Evolutionary conservation across 805 yeast genomes (phyloP).

Genomic region (Monosporozyma solicola): DNA sequence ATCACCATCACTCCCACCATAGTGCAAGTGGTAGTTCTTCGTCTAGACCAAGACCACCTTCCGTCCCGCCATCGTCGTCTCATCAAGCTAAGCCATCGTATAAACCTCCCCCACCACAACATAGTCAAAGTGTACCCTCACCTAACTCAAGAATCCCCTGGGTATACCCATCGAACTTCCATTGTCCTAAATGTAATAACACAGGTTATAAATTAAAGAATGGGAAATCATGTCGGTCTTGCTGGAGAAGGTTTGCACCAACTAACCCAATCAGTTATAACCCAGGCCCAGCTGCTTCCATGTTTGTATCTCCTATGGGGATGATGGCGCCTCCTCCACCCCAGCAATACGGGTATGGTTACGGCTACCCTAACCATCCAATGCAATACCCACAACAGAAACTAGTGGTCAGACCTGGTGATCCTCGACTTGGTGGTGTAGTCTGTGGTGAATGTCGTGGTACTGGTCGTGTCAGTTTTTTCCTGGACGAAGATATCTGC

Average conservation of each 20-base stretch:
- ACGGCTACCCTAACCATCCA: slow-evolving; percentile 15
- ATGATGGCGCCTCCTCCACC: neutral
- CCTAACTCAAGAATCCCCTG: slow-evolving; percentile 39
- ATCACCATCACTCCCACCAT: neutral
- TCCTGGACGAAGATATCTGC: slow-evolving; percentile 56
- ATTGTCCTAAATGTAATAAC: slow-evolving; percentile 63
- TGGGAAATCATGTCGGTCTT: slow-evolving; percentile 57
- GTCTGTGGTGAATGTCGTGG: slow-evolving; percentile 70
- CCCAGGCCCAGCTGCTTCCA: neutral
- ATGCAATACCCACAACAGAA: slow-evolving; percentile 15
- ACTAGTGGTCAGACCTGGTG: slow-evolving; percentile 59
- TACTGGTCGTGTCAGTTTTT: slow-evolving; percentile 43
- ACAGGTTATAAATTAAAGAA: slow-evolving; percentile 57
- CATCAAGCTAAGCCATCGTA: slow-evolving; percentile 8
- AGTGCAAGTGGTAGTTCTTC: neutral
- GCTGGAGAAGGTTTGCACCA: slow-evolving; percentile 59
- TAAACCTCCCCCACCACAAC: neutral
- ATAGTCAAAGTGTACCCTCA: neutral
- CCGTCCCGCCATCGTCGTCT: slow-evolving; percentile 3
- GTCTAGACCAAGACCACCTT: slow-evolving; percentile 4
- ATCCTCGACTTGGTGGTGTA: slow-evolving; percentile 65
- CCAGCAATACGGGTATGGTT: neutral
- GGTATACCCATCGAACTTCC: slow-evolving; percentile 52
- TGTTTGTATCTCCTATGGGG: neutral
- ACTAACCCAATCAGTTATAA: slow-evolving; percentile 7